Percentiles rank a stretch among this genome's conserved stretches.
These are phyloP conservation scores for Ploettnerulaceae sp. DNA, from an alignment of 2,329 filamentous ascomycete genomes.

Conservation along the genomic window DNA sequence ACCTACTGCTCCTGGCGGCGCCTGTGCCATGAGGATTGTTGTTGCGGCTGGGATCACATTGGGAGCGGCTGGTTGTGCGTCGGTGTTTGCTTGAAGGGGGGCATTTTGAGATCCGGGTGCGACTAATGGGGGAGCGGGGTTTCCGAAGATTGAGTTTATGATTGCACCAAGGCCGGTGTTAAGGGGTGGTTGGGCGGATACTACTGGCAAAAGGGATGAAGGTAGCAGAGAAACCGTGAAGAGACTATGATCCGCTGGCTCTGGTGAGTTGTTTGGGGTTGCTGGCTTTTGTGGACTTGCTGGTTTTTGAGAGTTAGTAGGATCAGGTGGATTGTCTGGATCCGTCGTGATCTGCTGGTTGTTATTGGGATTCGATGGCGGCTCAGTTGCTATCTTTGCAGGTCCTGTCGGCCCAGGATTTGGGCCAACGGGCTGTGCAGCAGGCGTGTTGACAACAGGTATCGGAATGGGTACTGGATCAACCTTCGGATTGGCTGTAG, in stretches of 20 bases:
- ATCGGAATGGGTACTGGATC: not conserved
- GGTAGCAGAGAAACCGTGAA: slow-evolving; percentile 2
- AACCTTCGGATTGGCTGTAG: not conserved
- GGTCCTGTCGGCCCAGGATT: not conserved
- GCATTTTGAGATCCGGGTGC: not conserved
- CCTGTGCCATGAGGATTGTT: slow-evolving; percentile 8
- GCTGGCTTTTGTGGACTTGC: not conserved
- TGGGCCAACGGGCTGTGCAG: no score
- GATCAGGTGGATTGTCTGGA: not conserved
- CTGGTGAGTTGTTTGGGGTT: not conserved
- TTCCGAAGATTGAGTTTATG: slow-evolving; percentile 5
- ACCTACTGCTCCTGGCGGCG: slow-evolving; percentile 7
- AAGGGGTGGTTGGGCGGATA: not conserved
- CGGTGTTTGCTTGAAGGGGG: not conserved
- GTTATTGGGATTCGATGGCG: not conserved
- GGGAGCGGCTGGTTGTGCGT: not conserved
- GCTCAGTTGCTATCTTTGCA: not conserved
- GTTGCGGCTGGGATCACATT: slow-evolving; percentile 7
- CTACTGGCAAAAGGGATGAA: not conserved
- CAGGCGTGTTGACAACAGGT: not conserved
- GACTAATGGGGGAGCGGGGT: not conserved
- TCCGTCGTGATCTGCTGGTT: no score
- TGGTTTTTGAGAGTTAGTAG: not conserved
- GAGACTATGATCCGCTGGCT: not conserved
- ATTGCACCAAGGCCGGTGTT: not conserved